Percentiles rank a stretch among this genome's conserved stretches.
Evolutionary conservation across 2,329 filamentous ascomycete species (phyloP).

Genomic region (Hymenoscyphus repandus): DNA sequence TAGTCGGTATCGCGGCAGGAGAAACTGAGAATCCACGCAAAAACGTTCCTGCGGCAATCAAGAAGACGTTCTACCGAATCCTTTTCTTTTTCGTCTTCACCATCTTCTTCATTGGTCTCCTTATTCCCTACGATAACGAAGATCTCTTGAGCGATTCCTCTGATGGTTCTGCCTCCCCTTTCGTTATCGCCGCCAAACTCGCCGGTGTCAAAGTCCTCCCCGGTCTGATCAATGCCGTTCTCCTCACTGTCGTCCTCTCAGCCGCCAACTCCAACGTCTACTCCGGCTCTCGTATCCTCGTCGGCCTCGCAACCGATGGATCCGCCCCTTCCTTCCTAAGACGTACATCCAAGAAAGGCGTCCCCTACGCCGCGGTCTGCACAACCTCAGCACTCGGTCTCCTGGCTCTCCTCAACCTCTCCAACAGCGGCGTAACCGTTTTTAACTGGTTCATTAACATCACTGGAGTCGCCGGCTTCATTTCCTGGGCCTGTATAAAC

Average conservation of each 20-base stretch:
- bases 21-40: slow-evolving; percentile 69
- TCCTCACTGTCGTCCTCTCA: slow-evolving; percentile 72
- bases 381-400: slow-evolving; percentile 53
- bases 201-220: slow-evolving; percentile 61
- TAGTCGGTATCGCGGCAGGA: slow-evolving; percentile 73
- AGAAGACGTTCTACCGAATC: slow-evolving; percentile 71
- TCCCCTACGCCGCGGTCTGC: slow-evolving; percentile 57
- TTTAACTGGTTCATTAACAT: slow-evolving; percentile 73
- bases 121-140: slow-evolving; percentile 58
- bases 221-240: slow-evolving; percentile 70
- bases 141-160: slow-evolving; percentile 46
- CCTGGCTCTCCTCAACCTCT: slow-evolving; percentile 64
- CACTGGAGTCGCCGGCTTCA: slow-evolving; percentile 62
- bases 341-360: slow-evolving; percentile 54
- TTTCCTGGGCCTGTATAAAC: slow-evolving; percentile 64
- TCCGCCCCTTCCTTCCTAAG: slow-evolving; percentile 57
- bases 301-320: slow-evolving; percentile 59
- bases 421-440: slow-evolving; percentile 50
- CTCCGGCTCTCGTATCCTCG: slow-evolving; percentile 63
- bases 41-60: slow-evolving; percentile 67
- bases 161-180: slow-evolving; percentile 57
- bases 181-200: slow-evolving; percentile 53
- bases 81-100: slow-evolving; percentile 61
- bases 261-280: slow-evolving; percentile 76
- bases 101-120: slow-evolving; percentile 66